Evolutionary conservation across 495 filamentous ascomycete species (phyloP), one percentile per base, ranked within the genome.

Genomic region (Cryomyces minteri): DNA sequence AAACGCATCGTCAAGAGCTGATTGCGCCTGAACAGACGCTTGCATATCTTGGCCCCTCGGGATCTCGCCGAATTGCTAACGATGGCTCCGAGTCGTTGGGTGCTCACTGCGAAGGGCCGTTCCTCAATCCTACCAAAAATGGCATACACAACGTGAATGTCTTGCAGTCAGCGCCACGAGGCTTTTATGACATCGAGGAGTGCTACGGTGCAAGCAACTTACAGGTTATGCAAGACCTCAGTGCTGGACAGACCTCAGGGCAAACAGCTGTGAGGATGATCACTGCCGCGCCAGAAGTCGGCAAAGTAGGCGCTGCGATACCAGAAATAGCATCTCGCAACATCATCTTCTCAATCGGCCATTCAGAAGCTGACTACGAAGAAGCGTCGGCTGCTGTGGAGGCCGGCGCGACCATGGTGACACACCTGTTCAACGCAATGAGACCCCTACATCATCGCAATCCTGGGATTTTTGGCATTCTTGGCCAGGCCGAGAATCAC

Each of bases 341-440:
- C 43, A 81, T 88, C 49, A 64, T 80, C 48, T 78, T 74, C 61
- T 78, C 78, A 0, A 78, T 88, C 43, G 84, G 85, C n/a, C 85
- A 93, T 59, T 80, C 79, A 0, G 79, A 87, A 54, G 78, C 82
- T 6, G 79, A 80, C 4, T 88, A 82, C 61, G 80, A 85, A 51
- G 66, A 82, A 49, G 83, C 81, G 1, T 68, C 73, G 1, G 60
- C 61, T 4, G 82, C 81, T 10, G 72, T 86, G 1, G 57, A 62
- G n/a, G 60, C 71, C 18, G 84, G 84, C 39, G 82, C 80, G 2
- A 83, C 68, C 31, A 88, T 85, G 82, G 74, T 92, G 32, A 93
- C 85, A 1, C 85, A 93, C 54, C 68, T 92, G 2, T 93, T 90
- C 69, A 92, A 93, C 55, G 85, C 84, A 11, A 92, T 92, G 84